Conservation (phyloP, 140 eudicot genomes). For the Bidens hawaiensis region DNA sequence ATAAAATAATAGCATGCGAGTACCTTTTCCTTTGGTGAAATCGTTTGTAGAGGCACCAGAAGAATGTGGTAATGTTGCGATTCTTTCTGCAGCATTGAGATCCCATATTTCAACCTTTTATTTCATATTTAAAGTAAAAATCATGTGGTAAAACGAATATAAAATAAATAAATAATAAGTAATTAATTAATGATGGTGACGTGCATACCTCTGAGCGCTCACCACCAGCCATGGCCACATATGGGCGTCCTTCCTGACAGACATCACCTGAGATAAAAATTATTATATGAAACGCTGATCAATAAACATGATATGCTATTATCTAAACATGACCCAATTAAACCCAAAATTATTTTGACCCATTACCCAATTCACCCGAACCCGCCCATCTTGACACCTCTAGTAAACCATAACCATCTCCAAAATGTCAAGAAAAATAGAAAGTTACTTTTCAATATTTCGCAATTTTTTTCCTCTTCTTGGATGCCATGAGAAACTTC, state of each 20-base stretch:
- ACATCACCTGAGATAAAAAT: constrained; percentile 27
- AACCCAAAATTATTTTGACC: not conserved
- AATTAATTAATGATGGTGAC: not conserved
- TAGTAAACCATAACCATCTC: not conserved
- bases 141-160: constrained; percentile 1
- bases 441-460: constrained; percentile 25
- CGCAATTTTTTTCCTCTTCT: constrained; percentile 20
- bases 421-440: constrained; percentile 3
- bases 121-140: constrained; percentile 12
- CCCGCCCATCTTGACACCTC: not conserved
- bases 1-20: not conserved
- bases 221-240: constrained; percentile 66
- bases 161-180: not conserved
- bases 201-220: constrained; percentile 52
- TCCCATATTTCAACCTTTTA: constrained; percentile 92
- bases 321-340: not conserved
- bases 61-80: constrained; percentile 41
- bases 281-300: not conserved
- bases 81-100: constrained; percentile 59
- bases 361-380: not conserved
- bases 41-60: constrained; percentile 32
- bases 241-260: constrained; percentile 38
- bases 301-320: not conserved
- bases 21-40: constrained; percentile 62
- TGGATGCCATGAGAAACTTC: constrained; percentile 13